phyloP scores from a whole-genome alignment of 208 protist genomes.

The Wallacemonas sp. region DNA sequence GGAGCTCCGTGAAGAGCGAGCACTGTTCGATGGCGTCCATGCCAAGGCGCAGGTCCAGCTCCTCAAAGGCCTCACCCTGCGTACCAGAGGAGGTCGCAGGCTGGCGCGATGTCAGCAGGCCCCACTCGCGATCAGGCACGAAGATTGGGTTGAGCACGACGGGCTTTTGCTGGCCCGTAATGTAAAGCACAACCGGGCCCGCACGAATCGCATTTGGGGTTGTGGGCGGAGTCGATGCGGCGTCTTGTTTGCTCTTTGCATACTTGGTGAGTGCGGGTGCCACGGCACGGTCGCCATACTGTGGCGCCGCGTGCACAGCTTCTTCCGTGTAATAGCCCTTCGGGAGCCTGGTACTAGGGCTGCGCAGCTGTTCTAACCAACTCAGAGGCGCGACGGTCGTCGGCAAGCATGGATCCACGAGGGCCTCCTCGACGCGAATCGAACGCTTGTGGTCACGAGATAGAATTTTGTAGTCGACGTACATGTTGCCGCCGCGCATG shows the following conservation, averaged over 20 bases:
- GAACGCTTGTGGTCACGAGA: slow-evolving; percentile 78
- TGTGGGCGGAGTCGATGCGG: background rate
- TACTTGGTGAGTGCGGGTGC: background rate
- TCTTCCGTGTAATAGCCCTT: slow-evolving; percentile 79
- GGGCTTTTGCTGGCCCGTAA: slow-evolving; percentile 74
- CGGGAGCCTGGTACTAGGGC: slow-evolving; percentile 57
- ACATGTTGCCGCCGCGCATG: slow-evolving; percentile 69
- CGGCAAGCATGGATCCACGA: slow-evolving; percentile 68
- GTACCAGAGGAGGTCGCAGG: background rate
- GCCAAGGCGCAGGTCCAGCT: slow-evolving; percentile 78
- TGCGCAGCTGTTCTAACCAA: slow-evolving; percentile 84
- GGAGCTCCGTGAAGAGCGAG: slow-evolving; percentile 78
- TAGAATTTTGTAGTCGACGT: slow-evolving; percentile 84
- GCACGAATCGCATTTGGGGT: slow-evolving; percentile 61
- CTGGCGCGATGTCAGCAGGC: slow-evolving; percentile 9
- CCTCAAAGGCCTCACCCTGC: slow-evolving; percentile 20
- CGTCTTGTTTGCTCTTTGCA: background rate
- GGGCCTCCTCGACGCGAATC: slow-evolving; percentile 75
- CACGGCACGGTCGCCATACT: slow-evolving; percentile 34
- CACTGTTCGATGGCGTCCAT: slow-evolving; percentile 91
- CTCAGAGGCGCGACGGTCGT: slow-evolving; percentile 67
- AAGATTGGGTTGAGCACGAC: slow-evolving; percentile 79
- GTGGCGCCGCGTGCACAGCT: slow-evolving; percentile 39
- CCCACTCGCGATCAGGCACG: slow-evolving; percentile 62
- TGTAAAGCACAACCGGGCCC: slow-evolving; percentile 84